These are phyloP conservation scores for Podila verticillata DNA, from an alignment of 192 early-diverging fungal species.

Conservation along the genomic window DNA sequence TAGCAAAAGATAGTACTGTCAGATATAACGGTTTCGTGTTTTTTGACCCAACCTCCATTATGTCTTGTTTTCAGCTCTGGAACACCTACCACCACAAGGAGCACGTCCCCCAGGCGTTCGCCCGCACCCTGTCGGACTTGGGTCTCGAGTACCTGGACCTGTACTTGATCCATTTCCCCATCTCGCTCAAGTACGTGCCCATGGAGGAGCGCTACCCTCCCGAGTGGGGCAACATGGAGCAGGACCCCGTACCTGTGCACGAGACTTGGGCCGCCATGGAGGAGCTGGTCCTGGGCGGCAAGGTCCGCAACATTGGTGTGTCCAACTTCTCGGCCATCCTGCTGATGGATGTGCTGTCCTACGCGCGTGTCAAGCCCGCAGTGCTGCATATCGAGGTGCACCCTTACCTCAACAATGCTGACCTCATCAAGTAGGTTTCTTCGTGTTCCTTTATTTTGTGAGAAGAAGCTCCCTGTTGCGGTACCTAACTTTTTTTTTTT, in stretches of 20 bases:
- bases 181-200: conserved; percentile 66
- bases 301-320: conserved; percentile 70
- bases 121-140: conserved; percentile 61
- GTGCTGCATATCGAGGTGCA: conserved; percentile 82
- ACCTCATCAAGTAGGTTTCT: conserved; percentile 65
- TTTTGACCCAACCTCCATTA: not conserved
- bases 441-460: not conserved
- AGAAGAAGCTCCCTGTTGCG: not conserved
- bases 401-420: conserved; percentile 75
- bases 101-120: conserved; percentile 62
- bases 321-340: conserved; percentile 70
- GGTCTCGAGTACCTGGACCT: conserved; percentile 72
- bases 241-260: conserved; percentile 59
- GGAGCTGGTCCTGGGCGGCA: conserved; percentile 65
- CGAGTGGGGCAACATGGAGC: conserved; percentile 56
- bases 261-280: conserved; percentile 82
- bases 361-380: conserved; percentile 70
- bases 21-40: too few relatives aligned
- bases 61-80: conserved; percentile 58
- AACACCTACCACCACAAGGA: conserved; percentile 68
- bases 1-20: too few relatives aligned
- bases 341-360: conserved; percentile 66
- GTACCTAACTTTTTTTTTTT: not conserved
- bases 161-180: conserved; percentile 75
- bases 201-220: conserved; percentile 55